A percentile compares a stretch with the other conserved stretches of the same genome.
Evolutionary conservation across 164 flowering plant species (phyloP).

Genomic region (Akebia trifoliata): DNA sequence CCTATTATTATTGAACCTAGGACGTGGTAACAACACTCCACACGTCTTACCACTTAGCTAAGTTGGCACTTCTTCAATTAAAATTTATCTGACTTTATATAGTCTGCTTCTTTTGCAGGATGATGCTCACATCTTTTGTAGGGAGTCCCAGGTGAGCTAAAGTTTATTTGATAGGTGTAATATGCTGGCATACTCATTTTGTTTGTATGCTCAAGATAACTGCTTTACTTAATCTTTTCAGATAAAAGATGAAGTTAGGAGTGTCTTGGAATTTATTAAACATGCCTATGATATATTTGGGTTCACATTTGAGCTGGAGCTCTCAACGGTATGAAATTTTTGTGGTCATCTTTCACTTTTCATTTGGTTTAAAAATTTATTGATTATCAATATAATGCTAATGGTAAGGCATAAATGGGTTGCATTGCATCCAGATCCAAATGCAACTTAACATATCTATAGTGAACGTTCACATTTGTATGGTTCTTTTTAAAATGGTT

Average conservation of each 20-base stretch:
- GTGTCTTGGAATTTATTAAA: constrained; percentile 74
- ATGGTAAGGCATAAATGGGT: neutral
- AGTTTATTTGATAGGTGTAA: neutral
- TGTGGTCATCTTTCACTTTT: neutral
- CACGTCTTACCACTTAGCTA: too few relatives aligned
- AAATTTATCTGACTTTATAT: constrained; percentile 1
- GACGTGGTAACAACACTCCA: too few relatives aligned
- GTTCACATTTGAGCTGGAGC: constrained; percentile 90
- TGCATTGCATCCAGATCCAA: neutral
- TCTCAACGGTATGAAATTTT: constrained; percentile 70
- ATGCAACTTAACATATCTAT: too few relatives aligned
- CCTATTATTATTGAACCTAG: neutral
- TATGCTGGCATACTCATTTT: neutral
- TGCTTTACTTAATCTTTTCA: constrained; percentile 23
- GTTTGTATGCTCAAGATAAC: neutral
- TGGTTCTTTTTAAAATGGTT: too few relatives aligned
- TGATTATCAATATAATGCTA: neutral
- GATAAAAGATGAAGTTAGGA: constrained; percentile 91
- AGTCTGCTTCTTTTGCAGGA: constrained; percentile 50
- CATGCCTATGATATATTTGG: constrained; percentile 72
- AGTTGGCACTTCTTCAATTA: neutral
- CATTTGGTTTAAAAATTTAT: neutral
- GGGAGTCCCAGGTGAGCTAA: constrained; percentile 72
- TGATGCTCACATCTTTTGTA: constrained; percentile 99
- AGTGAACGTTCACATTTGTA: too few relatives aligned